phyloP scores from a whole-genome alignment of 208 protist species.

The Blastocrithidia nonstop region DNA sequence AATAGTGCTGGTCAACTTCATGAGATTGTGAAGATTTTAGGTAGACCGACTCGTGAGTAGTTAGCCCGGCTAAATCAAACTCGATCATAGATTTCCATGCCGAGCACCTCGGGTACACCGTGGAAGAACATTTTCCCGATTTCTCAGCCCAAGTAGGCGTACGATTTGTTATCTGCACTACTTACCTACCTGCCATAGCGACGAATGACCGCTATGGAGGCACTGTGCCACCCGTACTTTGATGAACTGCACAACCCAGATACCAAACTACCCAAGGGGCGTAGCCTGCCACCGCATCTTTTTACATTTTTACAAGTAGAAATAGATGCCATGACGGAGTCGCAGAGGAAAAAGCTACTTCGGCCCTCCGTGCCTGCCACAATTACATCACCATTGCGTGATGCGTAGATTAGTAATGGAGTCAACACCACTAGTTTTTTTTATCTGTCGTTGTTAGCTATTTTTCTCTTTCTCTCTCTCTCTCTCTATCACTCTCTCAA shows the following conservation, averaged over 20 bases:
- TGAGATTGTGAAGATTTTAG: conserved; percentile 94
- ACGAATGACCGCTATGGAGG: conserved; percentile 78
- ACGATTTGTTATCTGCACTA: conserved; percentile 89
- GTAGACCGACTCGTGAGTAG: conserved; percentile 78
- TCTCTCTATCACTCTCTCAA: no score
- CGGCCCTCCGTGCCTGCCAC: no score
- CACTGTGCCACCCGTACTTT: conserved; percentile 95
- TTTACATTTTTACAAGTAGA: conserved; percentile 50
- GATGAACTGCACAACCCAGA: conserved; percentile 89
- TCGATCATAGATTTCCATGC: conserved; percentile 26
- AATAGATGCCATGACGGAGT: conserved; percentile 38
- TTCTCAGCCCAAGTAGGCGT: conserved; percentile 41
- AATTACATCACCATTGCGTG: no score
- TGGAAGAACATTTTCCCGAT: conserved; percentile 55
- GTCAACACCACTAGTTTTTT: no score
- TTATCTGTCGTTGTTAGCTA: neutral
- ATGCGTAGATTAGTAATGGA: neutral
- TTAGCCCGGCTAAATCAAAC: conserved; percentile 49
- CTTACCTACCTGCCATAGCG: conserved; percentile 89
- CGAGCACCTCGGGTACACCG: conserved; percentile 24
- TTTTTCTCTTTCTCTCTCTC: conserved; percentile 3
- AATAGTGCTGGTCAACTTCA: conserved; percentile 98
- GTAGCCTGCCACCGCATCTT: conserved; percentile 41
- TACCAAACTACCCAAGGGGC: conserved; percentile 55
- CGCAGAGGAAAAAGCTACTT: conserved; percentile 38